Percentiles rank a stretch among this genome's conserved stretches.
phyloP scores from a whole-genome alignment of 2,329 filamentous ascomycete genomes.

The Colletotrichum sp. region DNA sequence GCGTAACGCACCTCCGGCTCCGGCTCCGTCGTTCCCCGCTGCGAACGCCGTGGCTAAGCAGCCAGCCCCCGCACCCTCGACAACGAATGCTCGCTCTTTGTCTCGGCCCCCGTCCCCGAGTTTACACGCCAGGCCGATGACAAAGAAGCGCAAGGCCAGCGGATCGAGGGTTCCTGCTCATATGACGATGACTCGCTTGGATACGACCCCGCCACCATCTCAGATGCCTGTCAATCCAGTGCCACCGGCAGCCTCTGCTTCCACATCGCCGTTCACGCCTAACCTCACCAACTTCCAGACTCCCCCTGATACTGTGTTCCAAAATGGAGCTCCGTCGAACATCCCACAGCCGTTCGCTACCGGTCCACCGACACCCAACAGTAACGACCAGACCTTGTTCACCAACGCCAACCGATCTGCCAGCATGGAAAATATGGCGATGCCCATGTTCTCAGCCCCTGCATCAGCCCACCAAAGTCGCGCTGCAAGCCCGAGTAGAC shows the following conservation, averaged over 20 bases:
- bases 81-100: conserved; percentile 34
- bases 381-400: conserved; percentile 64
- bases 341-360: conserved; percentile 45
- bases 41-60: conserved; percentile 32
- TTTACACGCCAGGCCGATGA: conserved; percentile 65
- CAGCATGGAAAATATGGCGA: conserved; percentile 68
- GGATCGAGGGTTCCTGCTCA: conserved; percentile 74
- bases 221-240: conserved; percentile 43
- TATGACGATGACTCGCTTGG: conserved; percentile 82
- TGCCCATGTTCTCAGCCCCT: conserved; percentile 74
- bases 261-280: conserved; percentile 60
- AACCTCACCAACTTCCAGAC: conserved; percentile 48
- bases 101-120: conserved; percentile 78
- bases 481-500: conserved; percentile 71
- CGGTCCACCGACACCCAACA: conserved; percentile 70
- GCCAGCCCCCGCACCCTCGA: conserved; percentile 4
- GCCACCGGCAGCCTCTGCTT: conserved; percentile 41
- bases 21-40: conserved; percentile 28
- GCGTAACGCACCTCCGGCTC: conserved; percentile 45
- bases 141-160: conserved; percentile 85
- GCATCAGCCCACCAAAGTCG: conserved; percentile 77
- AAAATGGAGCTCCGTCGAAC: conserved; percentile 16
- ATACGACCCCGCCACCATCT: conserved; percentile 55
- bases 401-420: conserved; percentile 62
- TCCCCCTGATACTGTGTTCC: conserved; percentile 37